A percentile compares a stretch with the other conserved stretches of the same genome.
Conservation (phyloP, 225 moss, liverwort and hornwort species). For the Straminergon stramineum region DNA sequence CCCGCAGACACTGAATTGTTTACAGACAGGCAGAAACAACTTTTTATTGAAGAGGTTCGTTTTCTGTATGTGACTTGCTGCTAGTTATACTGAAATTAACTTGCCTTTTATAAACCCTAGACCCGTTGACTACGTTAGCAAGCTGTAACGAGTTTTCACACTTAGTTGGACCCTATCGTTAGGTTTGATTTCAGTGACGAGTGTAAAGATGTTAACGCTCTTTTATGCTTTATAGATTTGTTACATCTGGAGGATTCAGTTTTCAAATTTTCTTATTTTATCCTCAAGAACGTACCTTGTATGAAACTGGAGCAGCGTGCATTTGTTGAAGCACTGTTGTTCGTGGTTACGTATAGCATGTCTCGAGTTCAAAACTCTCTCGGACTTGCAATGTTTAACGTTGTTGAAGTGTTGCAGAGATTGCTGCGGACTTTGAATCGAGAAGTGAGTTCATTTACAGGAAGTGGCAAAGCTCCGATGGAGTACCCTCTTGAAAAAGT, state of each 20-base stretch:
- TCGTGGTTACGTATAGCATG: background rate
- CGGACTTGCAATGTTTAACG: background rate
- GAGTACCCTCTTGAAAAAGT: conserved; percentile 79
- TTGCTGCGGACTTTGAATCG: conserved; percentile 79
- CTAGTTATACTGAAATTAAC: background rate
- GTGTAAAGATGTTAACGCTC: background rate
- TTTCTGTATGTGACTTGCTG: background rate
- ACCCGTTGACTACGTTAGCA: background rate
- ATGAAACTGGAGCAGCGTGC: background rate
- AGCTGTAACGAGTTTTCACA: background rate
- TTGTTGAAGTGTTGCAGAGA: conserved; percentile 45
- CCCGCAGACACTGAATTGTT: conserved; percentile 52
- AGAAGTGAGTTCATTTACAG: conserved; percentile 69
- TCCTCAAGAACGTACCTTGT: background rate
- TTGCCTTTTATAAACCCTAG: background rate
- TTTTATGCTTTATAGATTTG: background rate
- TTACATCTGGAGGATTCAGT: background rate
- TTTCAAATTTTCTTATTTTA: background rate
- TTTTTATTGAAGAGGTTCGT: conserved; percentile 93
- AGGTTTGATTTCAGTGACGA: background rate
- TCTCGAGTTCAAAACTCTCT: background rate
- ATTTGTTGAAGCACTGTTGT: background rate
- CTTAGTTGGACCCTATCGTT: background rate
- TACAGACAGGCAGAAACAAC: conserved; percentile 71
- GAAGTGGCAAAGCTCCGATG: conserved; percentile 91